Evolutionary conservation across 148 eudicot genomes (phyloP).

Genomic region (Selenicereus undatus): DNA sequence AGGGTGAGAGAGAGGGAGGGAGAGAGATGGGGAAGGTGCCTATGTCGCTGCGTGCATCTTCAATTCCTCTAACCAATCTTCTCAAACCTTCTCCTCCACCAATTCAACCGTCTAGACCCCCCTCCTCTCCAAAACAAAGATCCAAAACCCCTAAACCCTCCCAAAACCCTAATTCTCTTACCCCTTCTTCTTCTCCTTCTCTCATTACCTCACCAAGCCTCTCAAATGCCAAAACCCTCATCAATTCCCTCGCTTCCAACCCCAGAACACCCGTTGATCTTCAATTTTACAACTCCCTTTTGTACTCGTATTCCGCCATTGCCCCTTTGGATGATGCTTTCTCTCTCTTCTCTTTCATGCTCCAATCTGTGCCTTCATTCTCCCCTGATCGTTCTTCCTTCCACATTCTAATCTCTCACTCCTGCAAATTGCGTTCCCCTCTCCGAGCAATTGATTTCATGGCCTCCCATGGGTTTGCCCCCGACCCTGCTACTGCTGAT

Average conservation of each 20-base stretch:
- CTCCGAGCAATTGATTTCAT: slow-evolving; percentile 45
- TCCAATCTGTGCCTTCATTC: slow-evolving; percentile 44
- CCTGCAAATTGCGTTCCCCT: slow-evolving; percentile 34
- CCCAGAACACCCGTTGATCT: slow-evolving; percentile 24
- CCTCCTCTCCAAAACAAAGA: not conserved
- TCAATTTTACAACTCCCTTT: slow-evolving; percentile 49
- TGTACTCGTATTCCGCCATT: slow-evolving; percentile 50
- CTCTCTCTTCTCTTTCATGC: slow-evolving; percentile 55
- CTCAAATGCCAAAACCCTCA: slow-evolving; percentile 52
- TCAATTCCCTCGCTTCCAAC: slow-evolving; percentile 42
- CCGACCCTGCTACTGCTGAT: slow-evolving; percentile 56
- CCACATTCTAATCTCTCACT: slow-evolving; percentile 44
- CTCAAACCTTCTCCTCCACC: slow-evolving; percentile 18
- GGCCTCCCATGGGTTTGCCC: slow-evolving; percentile 45
- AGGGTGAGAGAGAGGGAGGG: not conserved
- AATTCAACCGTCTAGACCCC: not conserved
- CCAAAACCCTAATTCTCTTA: slow-evolving; percentile 20
- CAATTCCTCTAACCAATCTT: slow-evolving; percentile 23
- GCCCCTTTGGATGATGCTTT: slow-evolving; percentile 45
- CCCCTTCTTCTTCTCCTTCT: slow-evolving; percentile 26
- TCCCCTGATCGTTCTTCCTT: slow-evolving; percentile 61
- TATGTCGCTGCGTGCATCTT: slow-evolving; percentile 26
- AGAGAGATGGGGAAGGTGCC: slow-evolving; percentile 44
- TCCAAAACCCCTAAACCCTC: slow-evolving; percentile 12
- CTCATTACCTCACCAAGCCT: slow-evolving; percentile 39